phyloP scores from a whole-genome alignment of 2,329 filamentous ascomycete genomes.

The Fusarium torreyae region DNA sequence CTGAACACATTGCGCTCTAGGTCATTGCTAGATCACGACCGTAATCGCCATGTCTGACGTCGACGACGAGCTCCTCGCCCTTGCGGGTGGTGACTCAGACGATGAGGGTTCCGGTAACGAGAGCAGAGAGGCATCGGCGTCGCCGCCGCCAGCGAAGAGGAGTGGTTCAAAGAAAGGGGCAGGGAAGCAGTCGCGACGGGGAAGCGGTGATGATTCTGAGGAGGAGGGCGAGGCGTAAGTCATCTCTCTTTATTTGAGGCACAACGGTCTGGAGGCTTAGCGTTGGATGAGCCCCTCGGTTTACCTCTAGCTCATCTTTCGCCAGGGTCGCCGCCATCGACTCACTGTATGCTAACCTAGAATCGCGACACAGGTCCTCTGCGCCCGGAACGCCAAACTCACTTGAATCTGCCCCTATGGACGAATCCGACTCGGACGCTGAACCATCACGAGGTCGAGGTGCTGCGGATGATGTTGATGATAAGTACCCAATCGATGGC shows the following conservation, averaged over 20 bases:
- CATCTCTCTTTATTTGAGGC: conserved; percentile 10
- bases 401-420: conserved; percentile 88
- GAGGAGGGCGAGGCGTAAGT: conserved; percentile 73
- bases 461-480: conserved; percentile 69
- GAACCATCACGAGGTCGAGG: conserved; percentile 63
- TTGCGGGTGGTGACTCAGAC: conserved; percentile 84
- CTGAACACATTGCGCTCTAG: conserved; percentile 30
- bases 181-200: conserved; percentile 66
- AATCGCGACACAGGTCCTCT: conserved; percentile 71
- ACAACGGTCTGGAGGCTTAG: background rate
- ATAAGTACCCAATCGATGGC: conserved; percentile 89
- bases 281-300: background rate
- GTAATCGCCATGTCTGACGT: conserved; percentile 81
- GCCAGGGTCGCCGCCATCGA: background rate
- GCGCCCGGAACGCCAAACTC: conserved; percentile 80
- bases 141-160: conserved; percentile 61
- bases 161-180: conserved; percentile 51
- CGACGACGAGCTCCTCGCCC: conserved; percentile 92
- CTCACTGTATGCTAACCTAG: conserved; percentile 28
- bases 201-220: conserved; percentile 63
- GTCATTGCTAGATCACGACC: conserved; percentile 10
- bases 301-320: background rate
- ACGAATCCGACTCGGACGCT: conserved; percentile 81
- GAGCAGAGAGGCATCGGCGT: conserved; percentile 70
- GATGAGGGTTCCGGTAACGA: conserved; percentile 69